A percentile compares a stretch with the other conserved stretches of the same genome.
Conservation (phyloP, 192 early-diverging fungal species). For the Cetraspora pellucida region DNA sequence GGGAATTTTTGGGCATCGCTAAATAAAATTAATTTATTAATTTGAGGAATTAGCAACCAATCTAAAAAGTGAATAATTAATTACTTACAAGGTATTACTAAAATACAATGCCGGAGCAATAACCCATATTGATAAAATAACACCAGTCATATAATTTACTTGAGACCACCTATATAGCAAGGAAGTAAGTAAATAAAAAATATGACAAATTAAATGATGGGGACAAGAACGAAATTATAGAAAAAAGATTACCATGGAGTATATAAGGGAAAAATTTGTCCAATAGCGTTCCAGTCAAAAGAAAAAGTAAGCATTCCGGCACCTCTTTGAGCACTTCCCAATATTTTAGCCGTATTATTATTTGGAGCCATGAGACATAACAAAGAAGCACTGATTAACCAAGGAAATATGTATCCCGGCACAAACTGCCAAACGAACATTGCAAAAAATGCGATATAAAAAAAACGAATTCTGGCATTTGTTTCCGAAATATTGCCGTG, state of each 20-base stretch:
- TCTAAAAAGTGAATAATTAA: background rate
- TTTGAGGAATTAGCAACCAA: too few species aligned
- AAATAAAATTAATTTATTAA: background rate
- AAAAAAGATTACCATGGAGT: constrained; percentile 72
- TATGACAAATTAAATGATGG: constrained; percentile 6
- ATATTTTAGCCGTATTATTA: constrained; percentile 35
- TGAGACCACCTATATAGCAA: constrained; percentile 51
- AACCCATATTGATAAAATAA: constrained; percentile 47
- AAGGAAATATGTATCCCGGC: constrained; percentile 39
- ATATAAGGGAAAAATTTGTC: constrained; percentile 51
- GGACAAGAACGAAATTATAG: too few species aligned
- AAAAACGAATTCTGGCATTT: constrained; percentile 38
- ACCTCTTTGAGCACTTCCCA: constrained; percentile 58
- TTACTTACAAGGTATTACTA: constrained; percentile 11
- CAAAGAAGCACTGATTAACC: constrained; percentile 40
- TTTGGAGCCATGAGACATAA: constrained; percentile 41
- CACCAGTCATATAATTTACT: constrained; percentile 66
- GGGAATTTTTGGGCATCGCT: constrained; percentile 12
- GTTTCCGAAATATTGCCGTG: constrained; percentile 29
- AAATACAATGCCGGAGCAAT: constrained; percentile 1
- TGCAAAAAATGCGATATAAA: constrained; percentile 44
- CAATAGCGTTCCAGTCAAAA: constrained; percentile 75
- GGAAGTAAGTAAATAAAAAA: background rate
- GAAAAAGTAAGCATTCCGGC: constrained; percentile 71
- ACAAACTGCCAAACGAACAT: constrained; percentile 59